These are phyloP conservation scores for Nicotiana paniculata DNA, from an alignment of 257 asterid genomes.

Conservation along the genomic window DNA sequence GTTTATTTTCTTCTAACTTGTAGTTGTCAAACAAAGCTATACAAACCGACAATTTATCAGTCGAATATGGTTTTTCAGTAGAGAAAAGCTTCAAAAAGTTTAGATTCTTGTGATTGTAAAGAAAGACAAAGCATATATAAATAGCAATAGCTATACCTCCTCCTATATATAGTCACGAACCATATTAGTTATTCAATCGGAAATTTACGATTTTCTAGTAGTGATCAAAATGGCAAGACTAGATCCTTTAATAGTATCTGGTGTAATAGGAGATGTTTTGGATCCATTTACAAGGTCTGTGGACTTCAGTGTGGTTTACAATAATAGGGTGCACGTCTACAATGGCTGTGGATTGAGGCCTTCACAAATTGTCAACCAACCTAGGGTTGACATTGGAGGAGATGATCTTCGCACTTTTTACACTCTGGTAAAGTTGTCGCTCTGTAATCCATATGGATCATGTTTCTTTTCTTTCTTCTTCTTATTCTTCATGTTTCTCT, in stretches of 20 bases:
- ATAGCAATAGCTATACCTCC: not conserved
- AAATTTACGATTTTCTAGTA: no score
- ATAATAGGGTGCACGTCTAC: conserved; percentile 29
- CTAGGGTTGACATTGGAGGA: conserved; percentile 70
- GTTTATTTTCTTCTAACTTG: no score
- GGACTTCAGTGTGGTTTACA: conserved; percentile 33
- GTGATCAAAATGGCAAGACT: conserved; percentile 24
- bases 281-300: conserved; percentile 54
- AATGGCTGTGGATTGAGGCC: conserved; percentile 65
- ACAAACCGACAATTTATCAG: no score
- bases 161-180: not conserved
- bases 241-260: conserved; percentile 56
- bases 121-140: not conserved
- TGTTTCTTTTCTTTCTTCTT: not conserved
- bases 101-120: not conserved
- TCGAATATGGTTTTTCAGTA: not conserved
- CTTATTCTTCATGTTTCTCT: no score
- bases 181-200: no score
- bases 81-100: not conserved
- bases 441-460: no score
- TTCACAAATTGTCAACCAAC: conserved; percentile 57
- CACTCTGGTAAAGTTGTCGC: conserved; percentile 35
- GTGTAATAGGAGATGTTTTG: conserved; percentile 67
- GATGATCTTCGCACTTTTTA: conserved; percentile 62
- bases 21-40: no score